Percentiles rank a stretch among this genome's conserved stretches.
phyloP scores from a whole-genome alignment of 2,329 filamentous ascomycete species.

The Diplodia sapinea region DNA sequence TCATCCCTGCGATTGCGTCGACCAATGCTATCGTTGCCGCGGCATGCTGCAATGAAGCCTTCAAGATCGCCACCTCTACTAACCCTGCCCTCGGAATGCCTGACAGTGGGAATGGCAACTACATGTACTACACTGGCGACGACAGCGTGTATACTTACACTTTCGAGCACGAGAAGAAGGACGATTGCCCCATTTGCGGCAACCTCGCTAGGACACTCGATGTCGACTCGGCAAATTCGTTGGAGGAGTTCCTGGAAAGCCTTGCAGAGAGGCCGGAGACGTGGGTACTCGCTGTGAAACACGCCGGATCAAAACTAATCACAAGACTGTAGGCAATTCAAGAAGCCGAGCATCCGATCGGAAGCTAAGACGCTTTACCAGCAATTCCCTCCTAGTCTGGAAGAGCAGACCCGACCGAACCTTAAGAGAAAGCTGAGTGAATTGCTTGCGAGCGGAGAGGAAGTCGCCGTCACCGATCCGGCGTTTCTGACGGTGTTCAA shows the following conservation, averaged over 20 bases:
- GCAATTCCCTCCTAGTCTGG: constrained; percentile 78
- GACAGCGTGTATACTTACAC: constrained; percentile 97
- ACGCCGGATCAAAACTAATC: constrained; percentile 33
- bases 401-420: constrained; percentile 84
- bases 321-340: constrained; percentile 67
- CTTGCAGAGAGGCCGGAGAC: constrained; percentile 83
- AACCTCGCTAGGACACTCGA: constrained; percentile 76
- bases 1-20: constrained; percentile 96
- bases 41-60: constrained; percentile 93
- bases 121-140: constrained; percentile 99
- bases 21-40: constrained; percentile 97
- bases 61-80: constrained; percentile 86
- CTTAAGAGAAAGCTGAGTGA: constrained; percentile 77
- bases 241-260: constrained; percentile 84
- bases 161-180: constrained; percentile 91
- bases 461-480: constrained; percentile 92
- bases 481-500: constrained; percentile 77
- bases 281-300: constrained; percentile 38
- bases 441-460: constrained; percentile 79
- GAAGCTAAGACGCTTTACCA: constrained; percentile 89
- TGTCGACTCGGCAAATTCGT: constrained; percentile 72
- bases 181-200: constrained; percentile 93
- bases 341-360: constrained; percentile 84
- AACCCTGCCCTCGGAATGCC: constrained; percentile 80
- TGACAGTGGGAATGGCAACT: constrained; percentile 68